Percentiles rank a stretch among this genome's conserved stretches.
These are phyloP conservation scores for Boletus smithii DNA, from an alignment of 1,284 basidiomycete species.

Conservation along the genomic window DNA sequence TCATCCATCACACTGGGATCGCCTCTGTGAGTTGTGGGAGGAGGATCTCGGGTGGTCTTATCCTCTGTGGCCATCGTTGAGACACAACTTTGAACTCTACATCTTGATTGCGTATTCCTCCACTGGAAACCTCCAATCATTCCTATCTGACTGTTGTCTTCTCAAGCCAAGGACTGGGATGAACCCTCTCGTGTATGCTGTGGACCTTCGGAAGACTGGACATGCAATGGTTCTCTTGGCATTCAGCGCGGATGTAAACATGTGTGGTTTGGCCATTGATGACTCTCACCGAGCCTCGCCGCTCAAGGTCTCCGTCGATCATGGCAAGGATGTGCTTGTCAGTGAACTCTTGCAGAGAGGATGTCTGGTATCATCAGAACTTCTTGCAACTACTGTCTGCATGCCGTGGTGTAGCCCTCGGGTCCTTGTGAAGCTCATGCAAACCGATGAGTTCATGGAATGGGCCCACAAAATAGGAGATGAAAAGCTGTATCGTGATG, in stretches of 20 bases:
- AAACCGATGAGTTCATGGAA: constrained; percentile 1
- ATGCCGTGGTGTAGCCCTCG: no score
- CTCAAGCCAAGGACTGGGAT: background rate
- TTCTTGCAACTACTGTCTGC: no score
- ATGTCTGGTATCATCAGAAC: background rate
- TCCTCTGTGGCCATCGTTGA: constrained; percentile 1
- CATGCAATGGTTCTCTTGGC: background rate
- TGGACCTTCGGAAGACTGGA: background rate
- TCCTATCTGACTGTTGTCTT: background rate
- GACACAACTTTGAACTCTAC: background rate
- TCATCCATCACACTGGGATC: background rate
- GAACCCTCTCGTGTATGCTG: constrained; percentile 2
- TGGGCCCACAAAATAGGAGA: background rate
- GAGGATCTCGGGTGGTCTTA: background rate
- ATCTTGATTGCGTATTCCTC: constrained; percentile 1
- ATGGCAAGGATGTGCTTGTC: background rate
- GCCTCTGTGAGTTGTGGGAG: background rate
- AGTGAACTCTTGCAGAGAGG: background rate
- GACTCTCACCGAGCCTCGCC: background rate
- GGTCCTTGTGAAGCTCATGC: background rate
- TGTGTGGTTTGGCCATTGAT: background rate
- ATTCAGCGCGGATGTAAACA: background rate
- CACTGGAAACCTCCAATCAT: background rate
- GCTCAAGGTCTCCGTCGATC: background rate
- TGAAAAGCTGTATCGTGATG: background rate